Evolutionary conservation across 202 grass and related monocot genomes (phyloP), one percentile per base, ranked within the genome.

Genomic region (Setaria italica): DNA sequence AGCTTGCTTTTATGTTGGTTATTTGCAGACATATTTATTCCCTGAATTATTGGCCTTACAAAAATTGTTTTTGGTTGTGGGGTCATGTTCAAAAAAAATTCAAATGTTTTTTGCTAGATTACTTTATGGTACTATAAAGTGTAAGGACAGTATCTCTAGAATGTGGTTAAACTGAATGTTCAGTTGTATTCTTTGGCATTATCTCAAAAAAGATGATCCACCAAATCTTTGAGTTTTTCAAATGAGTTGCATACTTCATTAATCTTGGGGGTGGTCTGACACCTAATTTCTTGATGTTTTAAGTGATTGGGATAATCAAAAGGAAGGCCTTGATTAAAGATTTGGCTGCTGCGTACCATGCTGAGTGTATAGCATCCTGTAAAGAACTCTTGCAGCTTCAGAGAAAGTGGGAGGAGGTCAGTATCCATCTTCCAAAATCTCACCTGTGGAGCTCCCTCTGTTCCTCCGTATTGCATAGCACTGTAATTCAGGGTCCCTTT

Each of bases 241-340:
- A 29, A 54, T 65, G 43, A 9, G 43, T 9, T 60, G 34, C 6
- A 8, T 20, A 16, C 4, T 48, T 46, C 59, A n/a, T 68, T 42
- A 46, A 78, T 35, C 5, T 57, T 72, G 5, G 4, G 4, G 9
- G 25, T 67, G 46, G 54, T 71, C 64, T 85, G 37, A 70, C 55
- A 35, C 17, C 16, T 70, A 62, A 48, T 7, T 54, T 77, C 48
- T 16, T 54, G 37, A 39, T 79, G 19, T 29, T 85, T 86, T 82
- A 78, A 97, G 95, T 97, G 95, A 90, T 97, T 53, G 89, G 92
- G 11, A 91, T 97, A 86, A 94, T 97, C 77, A 93, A 93, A 92
- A 91, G 92, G 82, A 94, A 84, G 77, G 95, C 92, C 12, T 90
- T 94, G 82, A 92, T 97, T 72, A 97, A 97, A 85, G 89, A 97